phyloP scores from a whole-genome alignment of 805 yeast genomes.

The Saccharomyces jurei region DNA sequence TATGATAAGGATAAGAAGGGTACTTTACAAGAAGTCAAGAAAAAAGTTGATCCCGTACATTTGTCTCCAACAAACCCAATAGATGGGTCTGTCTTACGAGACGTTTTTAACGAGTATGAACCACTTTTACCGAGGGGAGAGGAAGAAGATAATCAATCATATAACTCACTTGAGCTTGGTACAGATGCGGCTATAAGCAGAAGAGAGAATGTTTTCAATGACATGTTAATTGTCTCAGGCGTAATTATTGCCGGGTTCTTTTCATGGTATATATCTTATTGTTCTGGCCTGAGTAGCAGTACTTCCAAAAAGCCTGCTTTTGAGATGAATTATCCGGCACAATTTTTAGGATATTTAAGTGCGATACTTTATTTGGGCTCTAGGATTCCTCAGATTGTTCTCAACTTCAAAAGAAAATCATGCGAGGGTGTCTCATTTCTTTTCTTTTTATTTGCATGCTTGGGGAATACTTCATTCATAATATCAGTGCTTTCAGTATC shows the following conservation, averaged over 20 bases:
- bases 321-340: conserved; percentile 66
- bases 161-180: neutral
- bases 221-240: conserved; percentile 46
- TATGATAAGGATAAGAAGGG: conserved; percentile 42
- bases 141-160: neutral
- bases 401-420: conserved; percentile 79
- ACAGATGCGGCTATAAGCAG: conserved; percentile 11
- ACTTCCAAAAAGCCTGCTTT: neutral
- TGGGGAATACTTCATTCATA: conserved; percentile 89
- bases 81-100: conserved; percentile 53
- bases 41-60: conserved; percentile 62
- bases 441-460: conserved; percentile 89
- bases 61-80: conserved; percentile 85
- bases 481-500: conserved; percentile 74
- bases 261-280: conserved; percentile 77
- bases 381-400: conserved; percentile 81
- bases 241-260: conserved; percentile 72
- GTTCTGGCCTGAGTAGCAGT: conserved; percentile 9
- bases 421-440: conserved; percentile 93
- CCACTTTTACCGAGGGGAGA: conserved; percentile 13
- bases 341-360: conserved; percentile 74
- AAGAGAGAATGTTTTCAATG: conserved; percentile 22
- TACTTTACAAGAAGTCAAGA: conserved; percentile 18
- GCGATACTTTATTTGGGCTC: conserved; percentile 77
- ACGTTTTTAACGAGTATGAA: conserved; percentile 31